Evolutionary conservation across 169 alveolate genomes (phyloP).

Genomic region (Fabrea salina): DNA sequence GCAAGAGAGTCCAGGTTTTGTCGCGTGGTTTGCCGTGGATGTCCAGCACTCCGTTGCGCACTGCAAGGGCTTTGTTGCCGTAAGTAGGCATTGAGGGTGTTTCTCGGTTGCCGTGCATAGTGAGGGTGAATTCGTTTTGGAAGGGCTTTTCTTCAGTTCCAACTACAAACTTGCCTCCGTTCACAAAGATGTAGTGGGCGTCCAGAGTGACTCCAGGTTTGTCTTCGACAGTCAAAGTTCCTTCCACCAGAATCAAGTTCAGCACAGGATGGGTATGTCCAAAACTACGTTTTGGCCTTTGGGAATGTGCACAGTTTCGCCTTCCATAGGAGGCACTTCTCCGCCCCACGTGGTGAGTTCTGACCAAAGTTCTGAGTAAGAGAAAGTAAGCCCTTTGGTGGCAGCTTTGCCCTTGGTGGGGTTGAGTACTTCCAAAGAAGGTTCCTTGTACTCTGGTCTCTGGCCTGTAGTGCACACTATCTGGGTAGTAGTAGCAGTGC

Average conservation of each 20-base stretch:
- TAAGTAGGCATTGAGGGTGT: constrained; percentile 53
- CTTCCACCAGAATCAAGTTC: constrained; percentile 56
- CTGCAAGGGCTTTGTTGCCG: constrained; percentile 64
- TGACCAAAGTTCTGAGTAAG: constrained; percentile 62
- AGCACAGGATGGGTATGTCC: constrained; percentile 53
- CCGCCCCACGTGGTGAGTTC: constrained; percentile 75
- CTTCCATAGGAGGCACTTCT: constrained; percentile 67
- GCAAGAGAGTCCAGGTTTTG: constrained; percentile 60
- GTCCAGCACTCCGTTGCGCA: constrained; percentile 51
- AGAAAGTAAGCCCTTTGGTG: constrained; percentile 31
- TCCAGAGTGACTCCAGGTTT: constrained; percentile 52
- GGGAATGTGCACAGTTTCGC: constrained; percentile 68
- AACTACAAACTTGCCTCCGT: constrained; percentile 51
- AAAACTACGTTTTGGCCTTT: constrained; percentile 61
- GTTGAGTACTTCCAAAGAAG: constrained; percentile 25
- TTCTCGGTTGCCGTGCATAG: constrained; percentile 58
- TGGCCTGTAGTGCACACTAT: constrained; percentile 56
- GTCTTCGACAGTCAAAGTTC: constrained; percentile 47
- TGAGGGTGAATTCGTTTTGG: constrained; percentile 49
- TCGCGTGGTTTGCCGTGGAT: constrained; percentile 58
- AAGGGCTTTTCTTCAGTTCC: constrained; percentile 63
- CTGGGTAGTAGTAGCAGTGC: constrained; percentile 32
- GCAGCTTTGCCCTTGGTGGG: constrained; percentile 34
- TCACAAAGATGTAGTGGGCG: constrained; percentile 60
- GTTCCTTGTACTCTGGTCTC: constrained; percentile 35